phyloP scores from a whole-genome alignment of 1,284 basidiomycete genomes.

The Leccinum holopus region DNA sequence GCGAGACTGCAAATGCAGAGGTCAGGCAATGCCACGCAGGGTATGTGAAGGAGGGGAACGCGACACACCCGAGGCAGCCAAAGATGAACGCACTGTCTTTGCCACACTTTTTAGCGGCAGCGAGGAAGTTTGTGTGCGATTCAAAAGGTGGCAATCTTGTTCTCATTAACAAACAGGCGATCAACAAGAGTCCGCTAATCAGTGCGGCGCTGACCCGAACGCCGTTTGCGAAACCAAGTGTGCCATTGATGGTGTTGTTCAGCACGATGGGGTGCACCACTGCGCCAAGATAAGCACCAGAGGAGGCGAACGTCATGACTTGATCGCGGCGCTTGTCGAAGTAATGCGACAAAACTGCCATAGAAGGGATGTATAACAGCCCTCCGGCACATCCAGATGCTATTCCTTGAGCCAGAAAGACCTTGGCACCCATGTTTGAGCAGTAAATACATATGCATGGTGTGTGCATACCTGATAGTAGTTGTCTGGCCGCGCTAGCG shows the following conservation, averaged over 20 bases:
- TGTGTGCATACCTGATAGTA: constrained; percentile 34
- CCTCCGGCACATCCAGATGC: constrained; percentile 35
- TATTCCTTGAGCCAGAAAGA: constrained; percentile 40
- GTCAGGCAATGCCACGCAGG: not conserved
- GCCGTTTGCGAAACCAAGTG: constrained; percentile 32
- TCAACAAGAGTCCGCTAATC: constrained; percentile 29
- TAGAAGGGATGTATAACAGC: constrained; percentile 34
- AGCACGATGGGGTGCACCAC: constrained; percentile 41
- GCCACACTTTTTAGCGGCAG: constrained; percentile 20
- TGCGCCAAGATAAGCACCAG: constrained; percentile 39
- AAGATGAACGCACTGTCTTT: constrained; percentile 29
- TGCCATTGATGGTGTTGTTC: constrained; percentile 39
- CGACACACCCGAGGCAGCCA: constrained; percentile 26
- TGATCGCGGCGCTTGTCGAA: constrained; percentile 34
- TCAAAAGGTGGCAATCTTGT: constrained; percentile 26
- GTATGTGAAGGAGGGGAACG: not conserved
- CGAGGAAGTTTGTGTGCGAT: constrained; percentile 21
- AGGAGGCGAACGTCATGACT: constrained; percentile 37
- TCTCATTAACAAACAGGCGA: constrained; percentile 33
- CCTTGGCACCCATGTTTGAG: constrained; percentile 12
- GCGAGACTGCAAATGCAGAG: constrained; percentile 11
- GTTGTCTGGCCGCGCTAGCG: constrained; percentile 32
- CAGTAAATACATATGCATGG: not conserved
- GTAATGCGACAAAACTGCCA: constrained; percentile 40
- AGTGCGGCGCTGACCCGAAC: constrained; percentile 37